Base-by-base conservation (phyloP, 2,329 filamentous ascomycete species). In the Paraconiothyrium sp. region DNA sequence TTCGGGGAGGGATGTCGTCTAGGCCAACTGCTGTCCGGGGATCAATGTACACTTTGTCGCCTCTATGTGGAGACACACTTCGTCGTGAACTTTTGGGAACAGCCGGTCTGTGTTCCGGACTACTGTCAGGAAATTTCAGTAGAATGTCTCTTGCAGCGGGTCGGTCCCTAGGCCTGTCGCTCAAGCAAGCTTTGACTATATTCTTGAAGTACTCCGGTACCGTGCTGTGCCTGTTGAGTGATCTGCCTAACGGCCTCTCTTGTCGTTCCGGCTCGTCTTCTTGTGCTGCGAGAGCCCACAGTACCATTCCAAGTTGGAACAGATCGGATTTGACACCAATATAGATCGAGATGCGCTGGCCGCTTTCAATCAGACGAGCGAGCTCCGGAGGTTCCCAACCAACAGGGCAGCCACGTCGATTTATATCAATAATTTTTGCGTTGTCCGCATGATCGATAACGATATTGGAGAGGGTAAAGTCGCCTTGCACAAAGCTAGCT, bases 351-450 rank as follows among this genome's bases (percentile, higher is more conserved):
- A 99, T 94, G 34, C 93, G 88, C 78, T 97, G 94, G 60, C 92
- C 92, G 77, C 90, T 94, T 67, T 94, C 90, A 63, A 98, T 93
- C 58, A 98, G 88, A 6, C 88, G 86, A 16, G 90, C 90, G 59
- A 96, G 91, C 79, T 99, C 95, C 4, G 95, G 95, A 2, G 95
- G 94, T 69, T 99, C 95, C 95, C 95, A 99, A 27, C 94, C 94
- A 4, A 98, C 92, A 0, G 95, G 95, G 72, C 95, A 99, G n/a
- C 95, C 95, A 70, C 95, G 86, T 58, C 95, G 87, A 80, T 99
- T 99, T 81, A 99, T 97, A 78, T 99, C 95, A 74, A 99, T 99
- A 68, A 99, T 98, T 72, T 96, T 94, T 9, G 94, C 95, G 73
- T 97, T 86, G 73, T 93, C 90, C 47, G 91, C 81, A 13, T 86